Conservation (phyloP, 2,329 filamentous ascomycete genomes). For the Berkeleyomyces rouxiae region DNA sequence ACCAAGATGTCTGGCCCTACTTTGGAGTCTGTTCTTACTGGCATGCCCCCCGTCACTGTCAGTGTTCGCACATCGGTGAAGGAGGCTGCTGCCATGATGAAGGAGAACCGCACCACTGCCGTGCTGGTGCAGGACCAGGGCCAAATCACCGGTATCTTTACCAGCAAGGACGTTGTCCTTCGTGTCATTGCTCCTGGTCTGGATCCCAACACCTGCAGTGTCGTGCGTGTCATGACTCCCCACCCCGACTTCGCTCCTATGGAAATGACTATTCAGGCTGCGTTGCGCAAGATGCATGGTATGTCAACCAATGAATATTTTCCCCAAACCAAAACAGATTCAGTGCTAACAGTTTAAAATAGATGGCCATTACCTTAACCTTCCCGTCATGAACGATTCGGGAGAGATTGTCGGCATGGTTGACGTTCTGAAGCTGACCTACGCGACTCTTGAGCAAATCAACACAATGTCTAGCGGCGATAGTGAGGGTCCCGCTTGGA, state of each 20-base stretch:
- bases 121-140: conserved; percentile 93
- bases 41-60: conserved; percentile 81
- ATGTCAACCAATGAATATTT: conserved; percentile 23
- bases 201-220: conserved; percentile 87
- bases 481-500: conserved; percentile 92
- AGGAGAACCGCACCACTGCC: conserved; percentile 95
- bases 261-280: conserved; percentile 98
- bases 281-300: conserved; percentile 98
- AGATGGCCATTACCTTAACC: conserved; percentile 96
- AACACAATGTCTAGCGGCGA: conserved; percentile 85
- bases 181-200: conserved; percentile 94
- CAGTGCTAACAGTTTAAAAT: conserved; percentile 16
- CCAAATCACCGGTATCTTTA: conserved; percentile 96
- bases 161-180: conserved; percentile 95
- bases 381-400: conserved; percentile 93
- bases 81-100: conserved; percentile 91
- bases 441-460: conserved; percentile 92
- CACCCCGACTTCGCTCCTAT: conserved; percentile 97
- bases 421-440: conserved; percentile 93
- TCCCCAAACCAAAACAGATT: background rate
- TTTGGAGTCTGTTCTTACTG: conserved; percentile 82
- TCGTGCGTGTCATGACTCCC: conserved; percentile 96
- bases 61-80: conserved; percentile 92
- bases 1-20: conserved; percentile 97
- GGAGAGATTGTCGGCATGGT: conserved; percentile 99